These are phyloP conservation scores for Alternaria atra DNA, from an alignment of 2,329 filamentous ascomycete genomes.

Conservation along the genomic window DNA sequence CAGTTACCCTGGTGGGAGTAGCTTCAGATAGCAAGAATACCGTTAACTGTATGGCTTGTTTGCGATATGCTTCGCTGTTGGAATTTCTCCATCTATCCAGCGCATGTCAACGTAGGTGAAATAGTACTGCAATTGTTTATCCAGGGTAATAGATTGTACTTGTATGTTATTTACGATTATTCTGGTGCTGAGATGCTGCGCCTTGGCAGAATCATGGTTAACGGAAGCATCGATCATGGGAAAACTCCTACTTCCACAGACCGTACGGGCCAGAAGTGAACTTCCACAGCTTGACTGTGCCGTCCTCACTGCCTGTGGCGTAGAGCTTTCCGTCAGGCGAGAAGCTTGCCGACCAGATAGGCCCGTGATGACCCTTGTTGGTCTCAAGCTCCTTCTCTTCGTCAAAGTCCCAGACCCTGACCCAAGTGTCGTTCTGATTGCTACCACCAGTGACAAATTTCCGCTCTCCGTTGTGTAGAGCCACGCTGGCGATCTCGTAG, in stretches of 20 bases:
- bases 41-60: not conserved
- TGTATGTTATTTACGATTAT: slow-evolving; percentile 9
- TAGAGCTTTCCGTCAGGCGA: slow-evolving; percentile 96
- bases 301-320: slow-evolving; percentile 95
- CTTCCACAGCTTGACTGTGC: slow-evolving; percentile 93
- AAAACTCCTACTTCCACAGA: slow-evolving; percentile 64
- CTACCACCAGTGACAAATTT: slow-evolving; percentile 91
- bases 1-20: slow-evolving; percentile 21
- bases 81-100: not conserved
- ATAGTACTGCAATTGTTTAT: not conserved
- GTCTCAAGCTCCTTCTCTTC: slow-evolving; percentile 85
- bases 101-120: not conserved
- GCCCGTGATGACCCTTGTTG: slow-evolving; percentile 95
- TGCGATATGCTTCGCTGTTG: not conserved
- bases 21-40: not conserved
- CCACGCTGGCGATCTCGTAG: slow-evolving; percentile 90
- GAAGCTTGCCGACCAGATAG: slow-evolving; percentile 95
- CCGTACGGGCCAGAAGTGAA: slow-evolving; percentile 71
- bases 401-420: slow-evolving; percentile 91
- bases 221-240: not conserved
- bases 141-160: not conserved
- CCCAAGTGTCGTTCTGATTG: slow-evolving; percentile 83
- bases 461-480: slow-evolving; percentile 80
- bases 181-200: not conserved
- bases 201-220: not conserved